A percentile compares a stretch with the other conserved stretches of the same genome.
These are phyloP conservation scores for Petunia axillaris DNA, from an alignment of 257 asterid species.

Conservation along the genomic window DNA sequence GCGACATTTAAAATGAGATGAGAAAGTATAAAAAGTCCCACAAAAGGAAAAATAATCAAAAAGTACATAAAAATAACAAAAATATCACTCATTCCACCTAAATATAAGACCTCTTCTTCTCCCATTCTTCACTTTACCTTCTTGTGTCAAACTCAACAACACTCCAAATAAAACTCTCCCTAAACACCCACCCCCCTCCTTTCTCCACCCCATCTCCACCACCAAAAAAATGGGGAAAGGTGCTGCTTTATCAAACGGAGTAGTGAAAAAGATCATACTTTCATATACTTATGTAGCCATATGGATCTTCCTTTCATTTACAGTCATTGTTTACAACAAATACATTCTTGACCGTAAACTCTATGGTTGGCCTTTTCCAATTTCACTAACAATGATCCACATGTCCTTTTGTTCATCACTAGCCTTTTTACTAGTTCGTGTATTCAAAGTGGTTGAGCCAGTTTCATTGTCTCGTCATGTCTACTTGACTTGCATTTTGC, in stretches of 20 bases:
- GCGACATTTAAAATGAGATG: too few relatives aligned
- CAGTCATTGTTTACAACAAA: slow-evolving; percentile 39
- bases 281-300: slow-evolving; percentile 36
- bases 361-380: slow-evolving; percentile 36
- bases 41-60: too few relatives aligned
- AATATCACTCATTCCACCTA: too few relatives aligned
- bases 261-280: slow-evolving; percentile 33
- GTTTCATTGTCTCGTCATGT: slow-evolving; percentile 27
- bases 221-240: slow-evolving; percentile 32
- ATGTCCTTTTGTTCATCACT: slow-evolving; percentile 33
- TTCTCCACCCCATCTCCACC: not conserved
- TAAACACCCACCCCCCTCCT: not conserved
- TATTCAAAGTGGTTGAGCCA: slow-evolving; percentile 29
- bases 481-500: slow-evolving; percentile 31
- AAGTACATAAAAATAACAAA: too few relatives aligned
- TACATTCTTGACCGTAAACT: slow-evolving; percentile 38
- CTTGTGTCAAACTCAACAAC: slow-evolving; percentile 3
- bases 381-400: slow-evolving; percentile 40
- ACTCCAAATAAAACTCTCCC: slow-evolving; percentile 18
- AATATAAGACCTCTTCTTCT: not conserved
- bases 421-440: slow-evolving; percentile 33
- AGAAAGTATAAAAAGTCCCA: too few relatives aligned
- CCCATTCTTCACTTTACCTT: not conserved
- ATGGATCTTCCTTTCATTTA: slow-evolving; percentile 40
- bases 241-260: slow-evolving; percentile 26